phyloP scores from a whole-genome alignment of 495 filamentous ascomycete species.

The Rhizodiscina lignyota region DNA sequence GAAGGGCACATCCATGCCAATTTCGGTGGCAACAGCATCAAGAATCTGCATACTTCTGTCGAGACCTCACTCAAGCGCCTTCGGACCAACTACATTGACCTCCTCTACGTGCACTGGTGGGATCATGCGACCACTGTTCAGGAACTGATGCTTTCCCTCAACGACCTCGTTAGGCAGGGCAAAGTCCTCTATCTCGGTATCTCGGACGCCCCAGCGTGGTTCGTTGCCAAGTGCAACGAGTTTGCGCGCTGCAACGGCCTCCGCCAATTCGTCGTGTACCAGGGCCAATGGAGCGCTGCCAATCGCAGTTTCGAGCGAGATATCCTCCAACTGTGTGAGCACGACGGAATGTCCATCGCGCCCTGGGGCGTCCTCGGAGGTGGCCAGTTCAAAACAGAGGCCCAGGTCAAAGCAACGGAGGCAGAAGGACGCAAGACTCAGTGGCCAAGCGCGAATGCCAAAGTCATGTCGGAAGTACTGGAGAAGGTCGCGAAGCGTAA shows the following conservation, averaged over 20 bases:
- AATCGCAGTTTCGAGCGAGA: constrained; percentile 17
- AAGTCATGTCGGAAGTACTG: not conserved
- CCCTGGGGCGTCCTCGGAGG: constrained; percentile 14
- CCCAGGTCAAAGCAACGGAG: too few species aligned
- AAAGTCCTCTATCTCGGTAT: constrained; percentile 50
- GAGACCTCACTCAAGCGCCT: constrained; percentile 40
- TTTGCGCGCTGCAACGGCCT: constrained; percentile 36
- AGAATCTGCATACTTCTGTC: constrained; percentile 38
- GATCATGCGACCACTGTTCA: constrained; percentile 34
- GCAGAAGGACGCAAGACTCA: too few species aligned
- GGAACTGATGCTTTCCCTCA: constrained; percentile 43
- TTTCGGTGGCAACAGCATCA: constrained; percentile 38
- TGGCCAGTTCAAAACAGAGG: constrained; percentile 11
- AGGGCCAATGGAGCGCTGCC: constrained; percentile 12
- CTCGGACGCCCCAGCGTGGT: constrained; percentile 44
- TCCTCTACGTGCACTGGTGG: too few species aligned
- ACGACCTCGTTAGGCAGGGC: constrained; percentile 36
- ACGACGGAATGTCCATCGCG: constrained; percentile 13
- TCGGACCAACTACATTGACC: constrained; percentile 50
- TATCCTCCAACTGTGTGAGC: constrained; percentile 13
- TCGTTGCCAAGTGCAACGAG: constrained; percentile 40
- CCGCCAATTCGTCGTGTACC: constrained; percentile 13
- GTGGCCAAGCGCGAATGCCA: not conserved
- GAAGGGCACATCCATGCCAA: too few species aligned
- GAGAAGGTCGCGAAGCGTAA: not conserved